Conservation (phyloP, 495 filamentous ascomycete genomes). For the Stereocaulon alpinum region DNA sequence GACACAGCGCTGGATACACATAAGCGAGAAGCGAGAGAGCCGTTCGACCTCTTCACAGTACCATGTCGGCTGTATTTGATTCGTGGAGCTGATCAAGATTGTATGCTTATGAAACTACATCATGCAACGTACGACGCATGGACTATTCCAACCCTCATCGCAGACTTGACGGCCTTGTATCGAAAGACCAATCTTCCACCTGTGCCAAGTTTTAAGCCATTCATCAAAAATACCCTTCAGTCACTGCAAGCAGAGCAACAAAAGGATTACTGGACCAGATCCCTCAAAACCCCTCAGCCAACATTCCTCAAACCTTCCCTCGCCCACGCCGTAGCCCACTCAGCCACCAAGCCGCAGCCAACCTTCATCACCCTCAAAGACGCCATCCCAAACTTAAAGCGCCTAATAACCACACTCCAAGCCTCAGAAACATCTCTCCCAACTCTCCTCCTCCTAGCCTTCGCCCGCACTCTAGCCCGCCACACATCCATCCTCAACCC, state of each 20-base stretch:
- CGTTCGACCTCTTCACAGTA: conserved; percentile 26
- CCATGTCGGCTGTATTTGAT: conserved; percentile 25
- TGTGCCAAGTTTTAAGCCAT: conserved; percentile 19
- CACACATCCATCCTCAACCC: conserved; percentile 20
- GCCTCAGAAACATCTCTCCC: conserved; percentile 21
- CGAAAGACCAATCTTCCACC: conserved; percentile 5
- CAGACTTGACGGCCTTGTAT: conserved; percentile 27
- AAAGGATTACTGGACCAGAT: conserved; percentile 13
- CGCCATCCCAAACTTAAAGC: neutral
- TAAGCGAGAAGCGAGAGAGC: conserved; percentile 19
- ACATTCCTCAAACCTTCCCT: conserved; percentile 9
- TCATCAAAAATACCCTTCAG: conserved; percentile 17
- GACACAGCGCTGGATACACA: neutral
- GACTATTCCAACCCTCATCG: conserved; percentile 26
- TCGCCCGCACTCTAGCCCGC: conserved; percentile 25
- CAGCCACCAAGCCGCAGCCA: neutral
- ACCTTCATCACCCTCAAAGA: conserved; percentile 4
- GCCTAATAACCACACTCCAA: conserved; percentile 20
- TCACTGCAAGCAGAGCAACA: neutral
- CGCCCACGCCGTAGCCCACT: neutral
- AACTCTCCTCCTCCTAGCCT: conserved; percentile 26
- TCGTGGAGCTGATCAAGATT: conserved; percentile 22
- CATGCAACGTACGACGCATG: conserved; percentile 32
- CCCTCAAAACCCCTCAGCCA: neutral
- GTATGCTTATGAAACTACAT: conserved; percentile 26